Evolutionary conservation across 164 flowering plant genomes (phyloP).

Genomic region (Platanus orientalis): DNA sequence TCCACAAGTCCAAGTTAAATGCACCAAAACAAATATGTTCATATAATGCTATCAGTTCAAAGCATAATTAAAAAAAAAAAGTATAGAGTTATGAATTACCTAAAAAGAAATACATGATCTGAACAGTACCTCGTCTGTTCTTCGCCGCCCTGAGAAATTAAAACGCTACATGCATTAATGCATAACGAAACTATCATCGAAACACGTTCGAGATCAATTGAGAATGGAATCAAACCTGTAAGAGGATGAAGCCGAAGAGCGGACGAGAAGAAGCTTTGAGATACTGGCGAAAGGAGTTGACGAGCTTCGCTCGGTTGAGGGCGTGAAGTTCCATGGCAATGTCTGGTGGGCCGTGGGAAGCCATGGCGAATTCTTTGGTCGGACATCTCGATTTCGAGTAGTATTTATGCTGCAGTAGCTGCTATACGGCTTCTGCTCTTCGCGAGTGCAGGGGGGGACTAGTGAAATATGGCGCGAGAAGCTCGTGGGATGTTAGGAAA

Average conservation of each 20-base stretch:
- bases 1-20: no score
- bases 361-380: constrained; percentile 5
- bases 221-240: background rate
- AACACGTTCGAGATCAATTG: no score
- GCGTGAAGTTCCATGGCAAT: constrained; percentile 11
- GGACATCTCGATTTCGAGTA: background rate
- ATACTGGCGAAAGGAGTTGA: constrained; percentile 5
- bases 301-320: constrained; percentile 11
- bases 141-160: constrained; percentile 2
- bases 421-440: no score
- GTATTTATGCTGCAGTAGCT: constrained; percentile 4
- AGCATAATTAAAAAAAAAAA: no score
- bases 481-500: no score
- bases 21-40: no score
- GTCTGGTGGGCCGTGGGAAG: constrained; percentile 10
- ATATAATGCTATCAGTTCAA: no score
- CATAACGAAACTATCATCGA: background rate
- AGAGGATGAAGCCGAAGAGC: constrained; percentile 6
- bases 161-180: no score
- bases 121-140: constrained; percentile 7
- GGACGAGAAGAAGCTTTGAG: constrained; percentile 10
- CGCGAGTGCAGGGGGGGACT: no score
- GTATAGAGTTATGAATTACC: background rate
- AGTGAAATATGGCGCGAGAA: no score
- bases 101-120: constrained; percentile 6